Evolutionary conservation across 192 early-diverging fungal species (phyloP).

Genomic region (Rhizoclosmatium globosum): DNA sequence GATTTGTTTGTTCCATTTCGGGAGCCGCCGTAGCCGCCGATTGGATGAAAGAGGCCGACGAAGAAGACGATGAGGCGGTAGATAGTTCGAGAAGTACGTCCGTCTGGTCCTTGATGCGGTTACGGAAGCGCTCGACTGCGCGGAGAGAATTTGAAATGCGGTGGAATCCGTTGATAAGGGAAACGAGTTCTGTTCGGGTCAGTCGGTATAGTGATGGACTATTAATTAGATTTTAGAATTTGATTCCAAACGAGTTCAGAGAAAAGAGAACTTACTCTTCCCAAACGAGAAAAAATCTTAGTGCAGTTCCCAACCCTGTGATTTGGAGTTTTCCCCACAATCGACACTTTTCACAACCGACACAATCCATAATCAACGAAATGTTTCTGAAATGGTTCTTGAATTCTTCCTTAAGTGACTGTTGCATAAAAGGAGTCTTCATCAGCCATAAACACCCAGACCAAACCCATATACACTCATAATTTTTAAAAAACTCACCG

Average conservation of each 20-base stretch:
- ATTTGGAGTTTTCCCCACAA: constrained; percentile 98
- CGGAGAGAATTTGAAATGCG: constrained; percentile 86
- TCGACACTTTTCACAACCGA: constrained; percentile 97
- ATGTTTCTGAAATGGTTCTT: constrained; percentile 95
- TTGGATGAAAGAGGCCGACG: not conserved
- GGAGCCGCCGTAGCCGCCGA: not conserved
- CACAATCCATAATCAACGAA: constrained; percentile 98
- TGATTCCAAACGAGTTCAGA: not conserved
- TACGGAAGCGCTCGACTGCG: constrained; percentile 81
- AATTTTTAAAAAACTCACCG: constrained; percentile 25
- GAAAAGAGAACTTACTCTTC: constrained; percentile 58
- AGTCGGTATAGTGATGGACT: constrained; percentile 63
- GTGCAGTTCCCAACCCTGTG: constrained; percentile 93
- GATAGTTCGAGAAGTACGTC: constrained; percentile 25
- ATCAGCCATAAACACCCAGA: not conserved
- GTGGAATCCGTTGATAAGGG: constrained; percentile 89
- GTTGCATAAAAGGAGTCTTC: not conserved
- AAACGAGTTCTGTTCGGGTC: constrained; percentile 85
- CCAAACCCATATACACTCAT: not conserved
- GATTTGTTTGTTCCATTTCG: not conserved
- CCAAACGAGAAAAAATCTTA: constrained; percentile 97
- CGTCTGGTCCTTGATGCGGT: constrained; percentile 34
- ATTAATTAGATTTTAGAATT: constrained; percentile 3
- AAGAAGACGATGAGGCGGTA: constrained; percentile 2
- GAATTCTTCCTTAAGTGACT: constrained; percentile 86